phyloP scores from a whole-genome alignment of 352 stramenopile species.

The Globisporangium echinulatum region DNA sequence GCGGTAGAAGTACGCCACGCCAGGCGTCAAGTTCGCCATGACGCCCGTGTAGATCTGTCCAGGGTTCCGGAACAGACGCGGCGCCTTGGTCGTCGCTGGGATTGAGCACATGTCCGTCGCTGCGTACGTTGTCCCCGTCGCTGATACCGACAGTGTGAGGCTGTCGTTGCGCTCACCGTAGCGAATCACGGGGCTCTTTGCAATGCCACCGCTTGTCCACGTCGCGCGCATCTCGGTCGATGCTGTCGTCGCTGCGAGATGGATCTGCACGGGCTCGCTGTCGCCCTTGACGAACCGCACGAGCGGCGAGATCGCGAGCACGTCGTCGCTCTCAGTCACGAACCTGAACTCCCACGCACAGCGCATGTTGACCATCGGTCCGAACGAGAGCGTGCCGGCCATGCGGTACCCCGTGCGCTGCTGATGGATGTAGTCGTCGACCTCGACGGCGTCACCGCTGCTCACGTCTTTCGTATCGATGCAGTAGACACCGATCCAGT shows the following conservation, averaged over 20 bases:
- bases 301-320: slow-evolving; percentile 25
- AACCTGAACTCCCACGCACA: slow-evolving; percentile 25
- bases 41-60: slow-evolving; percentile 11
- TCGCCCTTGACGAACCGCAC: slow-evolving; percentile 29
- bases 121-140: slow-evolving; percentile 9
- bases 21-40: slow-evolving; percentile 10
- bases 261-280: slow-evolving; percentile 28
- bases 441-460: not conserved
- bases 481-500: slow-evolving; percentile 15
- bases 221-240: slow-evolving; percentile 39
- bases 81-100: slow-evolving; percentile 8
- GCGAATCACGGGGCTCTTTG: slow-evolving; percentile 21
- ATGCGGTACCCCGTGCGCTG: slow-evolving; percentile 1
- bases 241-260: slow-evolving; percentile 7
- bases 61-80: slow-evolving; percentile 10
- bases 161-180: slow-evolving; percentile 24
- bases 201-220: slow-evolving; percentile 40
- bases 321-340: slow-evolving; percentile 19
- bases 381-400: slow-evolving; percentile 8
- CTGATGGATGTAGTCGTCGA: slow-evolving; percentile 13
- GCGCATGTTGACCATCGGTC: slow-evolving; percentile 25
- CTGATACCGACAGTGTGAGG: slow-evolving; percentile 8
- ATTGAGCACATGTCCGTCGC: slow-evolving; percentile 12
- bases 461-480: slow-evolving; percentile 6
- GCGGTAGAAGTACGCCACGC: slow-evolving; percentile 13